Evolutionary conservation across 495 filamentous ascomycete genomes (phyloP).

Genomic region (Podospora didyma): DNA sequence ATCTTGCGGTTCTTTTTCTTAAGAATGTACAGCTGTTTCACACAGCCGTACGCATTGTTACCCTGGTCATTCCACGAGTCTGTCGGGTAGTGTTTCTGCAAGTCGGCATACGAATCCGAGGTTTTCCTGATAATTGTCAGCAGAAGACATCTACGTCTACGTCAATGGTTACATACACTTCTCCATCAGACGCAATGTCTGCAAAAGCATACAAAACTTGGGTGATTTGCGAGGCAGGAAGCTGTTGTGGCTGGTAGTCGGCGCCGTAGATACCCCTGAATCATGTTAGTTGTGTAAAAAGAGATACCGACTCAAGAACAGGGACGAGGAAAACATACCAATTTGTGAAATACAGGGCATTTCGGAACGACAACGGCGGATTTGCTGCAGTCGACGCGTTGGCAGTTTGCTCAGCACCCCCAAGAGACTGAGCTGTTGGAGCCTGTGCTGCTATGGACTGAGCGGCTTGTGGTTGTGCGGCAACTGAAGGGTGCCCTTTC

Average conservation of each 20-base stretch:
- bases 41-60: constrained; percentile 69
- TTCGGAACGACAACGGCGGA: constrained; percentile 17
- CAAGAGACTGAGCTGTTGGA: neutral
- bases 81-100: constrained; percentile 68
- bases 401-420: neutral
- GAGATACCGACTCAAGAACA: neutral
- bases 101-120: constrained; percentile 55
- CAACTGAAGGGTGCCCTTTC: neutral
- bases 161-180: constrained; percentile 55
- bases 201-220: constrained; percentile 88
- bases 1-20: constrained; percentile 79
- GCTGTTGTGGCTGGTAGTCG: constrained; percentile 67
- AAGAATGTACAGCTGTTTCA: constrained; percentile 80
- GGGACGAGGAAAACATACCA: constrained; percentile 28
- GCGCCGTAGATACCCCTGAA: constrained; percentile 69
- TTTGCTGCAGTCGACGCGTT: neutral
- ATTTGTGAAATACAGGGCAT: constrained; percentile 45
- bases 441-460: too few species aligned
- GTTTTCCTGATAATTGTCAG: constrained; percentile 32
- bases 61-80: constrained; percentile 68
- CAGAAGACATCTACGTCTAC: neutral
- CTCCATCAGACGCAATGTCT: constrained; percentile 73
- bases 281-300: neutral
- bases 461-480: too few species aligned
- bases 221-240: constrained; percentile 74